Percentiles rank a stretch among this genome's conserved stretches.
These are phyloP conservation scores for Xanthoparmelia taractica DNA, from an alignment of 495 filamentous ascomycete genomes.

Conservation along the genomic window DNA sequence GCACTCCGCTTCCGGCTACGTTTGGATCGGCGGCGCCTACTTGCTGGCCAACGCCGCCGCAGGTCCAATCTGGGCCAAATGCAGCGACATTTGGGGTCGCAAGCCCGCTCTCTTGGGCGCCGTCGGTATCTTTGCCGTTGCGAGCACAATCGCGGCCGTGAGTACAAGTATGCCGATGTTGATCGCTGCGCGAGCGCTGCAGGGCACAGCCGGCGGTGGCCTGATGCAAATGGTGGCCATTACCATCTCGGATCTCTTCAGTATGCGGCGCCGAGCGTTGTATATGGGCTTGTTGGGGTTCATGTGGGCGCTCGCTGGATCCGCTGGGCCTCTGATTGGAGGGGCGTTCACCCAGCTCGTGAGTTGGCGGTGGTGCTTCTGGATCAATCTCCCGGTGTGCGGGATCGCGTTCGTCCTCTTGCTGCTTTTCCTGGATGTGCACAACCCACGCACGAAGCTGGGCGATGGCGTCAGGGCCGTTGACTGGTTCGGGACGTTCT, in stretches of 20 bases:
- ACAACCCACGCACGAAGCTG: slow-evolving; percentile 68
- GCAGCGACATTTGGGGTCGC: slow-evolving; percentile 56
- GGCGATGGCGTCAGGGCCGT: slow-evolving; percentile 62
- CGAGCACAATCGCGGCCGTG: slow-evolving; percentile 42
- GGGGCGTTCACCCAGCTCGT: slow-evolving; percentile 47
- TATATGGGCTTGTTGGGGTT: background rate
- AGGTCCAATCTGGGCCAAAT: slow-evolving; percentile 44
- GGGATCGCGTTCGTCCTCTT: slow-evolving; percentile 49
- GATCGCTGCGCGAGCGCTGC: slow-evolving; percentile 48
- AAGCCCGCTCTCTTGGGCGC: slow-evolving; percentile 45
- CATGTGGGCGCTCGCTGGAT: background rate
- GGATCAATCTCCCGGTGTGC: slow-evolving; percentile 63
- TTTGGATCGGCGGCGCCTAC: slow-evolving; percentile 48
- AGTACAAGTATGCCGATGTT: slow-evolving; percentile 46
- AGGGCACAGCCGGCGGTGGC: slow-evolving; percentile 31
- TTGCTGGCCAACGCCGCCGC: slow-evolving; percentile 28
- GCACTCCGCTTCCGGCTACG: slow-evolving; percentile 41
- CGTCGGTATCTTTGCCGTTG: slow-evolving; percentile 38
- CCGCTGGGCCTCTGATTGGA: background rate
- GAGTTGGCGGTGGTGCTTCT: slow-evolving; percentile 64
- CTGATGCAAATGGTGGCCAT: background rate
- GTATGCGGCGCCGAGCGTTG: background rate
- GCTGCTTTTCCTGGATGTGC: slow-evolving; percentile 51
- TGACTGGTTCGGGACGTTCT: slow-evolving; percentile 65
- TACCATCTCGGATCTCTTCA: background rate